Percentiles rank a stretch among this genome's conserved stretches.
Evolutionary conservation across 306 rosid genomes (phyloP).

Genomic region (Ochetophila trinervis): DNA sequence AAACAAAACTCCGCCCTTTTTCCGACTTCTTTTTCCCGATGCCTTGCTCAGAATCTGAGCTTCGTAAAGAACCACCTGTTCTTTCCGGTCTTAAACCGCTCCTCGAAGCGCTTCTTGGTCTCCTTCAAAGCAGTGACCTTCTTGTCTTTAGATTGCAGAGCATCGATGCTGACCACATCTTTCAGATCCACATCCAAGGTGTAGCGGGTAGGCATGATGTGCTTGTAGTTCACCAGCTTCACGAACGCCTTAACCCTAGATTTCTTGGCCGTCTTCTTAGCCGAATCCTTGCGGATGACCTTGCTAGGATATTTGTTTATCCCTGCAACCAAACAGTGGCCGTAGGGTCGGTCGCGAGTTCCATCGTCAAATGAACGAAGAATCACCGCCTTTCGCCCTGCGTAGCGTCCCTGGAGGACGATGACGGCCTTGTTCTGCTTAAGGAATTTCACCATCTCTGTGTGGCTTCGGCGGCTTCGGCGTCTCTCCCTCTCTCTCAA

Average conservation of each 20-base stretch:
- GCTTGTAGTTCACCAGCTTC: conserved; percentile 49
- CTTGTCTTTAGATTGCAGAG: conserved; percentile 33
- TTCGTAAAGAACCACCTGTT: conserved; percentile 56
- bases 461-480: background rate
- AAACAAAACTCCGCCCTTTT: too few relatives aligned
- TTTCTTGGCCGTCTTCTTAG: conserved; percentile 51
- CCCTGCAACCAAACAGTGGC: conserved; percentile 50
- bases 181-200: conserved; percentile 50
- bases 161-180: conserved; percentile 37
- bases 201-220: conserved; percentile 47
- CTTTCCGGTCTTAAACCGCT: conserved; percentile 51
- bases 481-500: background rate
- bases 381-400: conserved; percentile 51
- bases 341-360: conserved; percentile 45
- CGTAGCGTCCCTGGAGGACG: conserved; percentile 49
- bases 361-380: conserved; percentile 47
- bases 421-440: conserved; percentile 47
- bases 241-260: conserved; percentile 47
- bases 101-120: conserved; percentile 45
- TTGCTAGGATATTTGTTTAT: conserved; percentile 46
- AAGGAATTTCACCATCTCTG: conserved; percentile 44
- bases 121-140: conserved; percentile 45
- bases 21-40: too few relatives aligned
- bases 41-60: conserved; percentile 36
- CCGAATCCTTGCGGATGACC: conserved; percentile 47